Evolutionary conservation across 768 basidiomycete genomes (phyloP).

Genomic region (Coprinopsis sp.): DNA sequence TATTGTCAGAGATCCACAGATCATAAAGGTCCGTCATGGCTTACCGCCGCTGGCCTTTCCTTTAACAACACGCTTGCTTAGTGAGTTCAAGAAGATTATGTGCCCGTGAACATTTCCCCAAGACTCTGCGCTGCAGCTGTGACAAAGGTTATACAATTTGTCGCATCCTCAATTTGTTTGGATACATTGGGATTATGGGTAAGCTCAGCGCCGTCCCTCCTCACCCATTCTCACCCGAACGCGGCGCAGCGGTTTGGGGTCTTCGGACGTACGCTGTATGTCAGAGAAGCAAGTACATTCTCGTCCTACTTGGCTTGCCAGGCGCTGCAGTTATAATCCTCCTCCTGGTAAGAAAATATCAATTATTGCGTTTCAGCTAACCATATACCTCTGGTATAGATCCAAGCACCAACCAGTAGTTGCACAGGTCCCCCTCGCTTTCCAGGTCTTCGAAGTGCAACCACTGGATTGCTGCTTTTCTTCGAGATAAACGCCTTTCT

Average conservation of each 20-base stretch:
- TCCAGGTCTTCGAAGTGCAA: neutral
- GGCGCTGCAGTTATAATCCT: neutral
- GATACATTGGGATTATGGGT: neutral
- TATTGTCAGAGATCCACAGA: neutral
- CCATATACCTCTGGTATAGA: too few relatives aligned
- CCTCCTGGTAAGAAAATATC: neutral
- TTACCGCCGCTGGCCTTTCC: too few relatives aligned
- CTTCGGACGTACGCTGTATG: slow-evolving; percentile 1
- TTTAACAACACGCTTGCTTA: neutral
- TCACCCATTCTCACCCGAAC: too few relatives aligned
- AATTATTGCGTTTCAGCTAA: neutral
- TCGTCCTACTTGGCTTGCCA: neutral
- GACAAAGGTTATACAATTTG: neutral
- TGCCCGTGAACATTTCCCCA: neutral
- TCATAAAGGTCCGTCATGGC: neutral
- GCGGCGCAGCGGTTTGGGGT: slow-evolving; percentile 1
- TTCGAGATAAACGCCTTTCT: slow-evolving; percentile 3
- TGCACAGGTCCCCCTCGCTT: neutral
- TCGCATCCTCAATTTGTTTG: neutral
- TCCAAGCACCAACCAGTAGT: neutral
- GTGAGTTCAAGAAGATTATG: neutral
- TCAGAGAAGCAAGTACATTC: neutral
- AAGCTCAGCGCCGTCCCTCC: neutral
- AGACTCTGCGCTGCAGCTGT: neutral
- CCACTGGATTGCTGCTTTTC: neutral